These are phyloP conservation scores for Suillus weaverae DNA, from an alignment of 768 basidiomycete species.

Conservation along the genomic window DNA sequence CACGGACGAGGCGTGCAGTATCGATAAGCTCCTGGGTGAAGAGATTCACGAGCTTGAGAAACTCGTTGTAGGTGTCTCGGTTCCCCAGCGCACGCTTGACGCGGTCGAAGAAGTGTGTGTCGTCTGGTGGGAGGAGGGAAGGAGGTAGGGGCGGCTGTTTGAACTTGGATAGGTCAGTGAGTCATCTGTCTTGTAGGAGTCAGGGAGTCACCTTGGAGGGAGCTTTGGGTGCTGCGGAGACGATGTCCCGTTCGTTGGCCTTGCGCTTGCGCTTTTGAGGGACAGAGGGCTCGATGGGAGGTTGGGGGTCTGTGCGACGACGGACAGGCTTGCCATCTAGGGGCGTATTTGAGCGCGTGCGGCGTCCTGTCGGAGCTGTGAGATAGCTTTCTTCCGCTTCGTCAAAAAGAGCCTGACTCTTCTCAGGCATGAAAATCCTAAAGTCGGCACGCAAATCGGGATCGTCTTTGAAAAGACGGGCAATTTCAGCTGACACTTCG, in stretches of 20 bases:
- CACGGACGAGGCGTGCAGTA: constrained; percentile 75
- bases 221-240: neutral
- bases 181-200: neutral
- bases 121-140: constrained; percentile 39
- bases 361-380: constrained; percentile 27
- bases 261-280: constrained; percentile 75
- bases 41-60: constrained; percentile 91
- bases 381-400: constrained; percentile 38
- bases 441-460: constrained; percentile 76
- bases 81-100: constrained; percentile 74
- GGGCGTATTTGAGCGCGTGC: constrained; percentile 37
- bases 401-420: constrained; percentile 49
- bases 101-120: constrained; percentile 88
- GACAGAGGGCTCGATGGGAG: constrained; percentile 38
- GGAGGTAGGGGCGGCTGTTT: constrained; percentile 24
- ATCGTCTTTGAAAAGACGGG: constrained; percentile 69
- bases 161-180: constrained; percentile 11
- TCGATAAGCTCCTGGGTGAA: constrained; percentile 96
- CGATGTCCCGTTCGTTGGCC: constrained; percentile 35
- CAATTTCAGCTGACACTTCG: constrained; percentile 69
- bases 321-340: constrained; percentile 37
- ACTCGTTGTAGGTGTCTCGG: constrained; percentile 86
- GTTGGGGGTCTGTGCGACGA: constrained; percentile 46
- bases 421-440: constrained; percentile 71
- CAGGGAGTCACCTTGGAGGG: constrained; percentile 1